Base-by-base conservation (phyloP, 805 yeast genomes). In the Myxozyma udenii region DNA sequence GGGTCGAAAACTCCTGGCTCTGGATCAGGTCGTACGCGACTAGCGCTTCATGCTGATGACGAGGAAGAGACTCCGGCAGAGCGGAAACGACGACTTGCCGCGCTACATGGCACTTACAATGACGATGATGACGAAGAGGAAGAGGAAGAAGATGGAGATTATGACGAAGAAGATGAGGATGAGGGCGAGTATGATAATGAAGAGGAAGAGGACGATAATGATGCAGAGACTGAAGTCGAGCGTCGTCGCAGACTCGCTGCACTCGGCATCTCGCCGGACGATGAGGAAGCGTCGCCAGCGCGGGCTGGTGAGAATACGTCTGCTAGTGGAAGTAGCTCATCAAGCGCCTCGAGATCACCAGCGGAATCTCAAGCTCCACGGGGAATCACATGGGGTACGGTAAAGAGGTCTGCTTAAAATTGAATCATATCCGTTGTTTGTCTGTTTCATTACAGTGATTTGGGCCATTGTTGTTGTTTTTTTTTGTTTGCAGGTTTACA, bases 161-260 rank as follows among this genome's bases (percentile, higher is more conserved):
- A 58, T 26, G 61, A 51, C 23, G 59, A 62, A 16, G 62, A 59
- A 12, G 61, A 57, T 41, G 22, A 35, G 16, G 51, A 57, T 39
- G 55, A 56, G 41, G 58, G 38, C 35, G 68, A 68, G 32, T 46
- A 49, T 14, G 51, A 38, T 2, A 44, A 51, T 6, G 60, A 53
- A 1, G 68, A 60, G 12, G 66, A 66, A 44, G 70, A 62, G 11
- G 68, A 60, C 5, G 66, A 52, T 9, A 64, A 60, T 2, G 35
- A 39, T 1, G 37, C 60, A 9, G 90, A 84, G 64, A 83, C 88
- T 0, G 83, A 74, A n/a, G 79, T 81, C 22, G 90, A 85, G 65
- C 75, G 78, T 50, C 71, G 73, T 36, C 76, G 90, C 61, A 74
- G 90, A 52, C 66, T 85, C 37, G 71, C 74, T 4, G 74, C 66